A percentile compares a stretch with the other conserved stretches of the same genome.
Conservation (phyloP, 441 rosid genomes). For the Brassica hybrid region DNA sequence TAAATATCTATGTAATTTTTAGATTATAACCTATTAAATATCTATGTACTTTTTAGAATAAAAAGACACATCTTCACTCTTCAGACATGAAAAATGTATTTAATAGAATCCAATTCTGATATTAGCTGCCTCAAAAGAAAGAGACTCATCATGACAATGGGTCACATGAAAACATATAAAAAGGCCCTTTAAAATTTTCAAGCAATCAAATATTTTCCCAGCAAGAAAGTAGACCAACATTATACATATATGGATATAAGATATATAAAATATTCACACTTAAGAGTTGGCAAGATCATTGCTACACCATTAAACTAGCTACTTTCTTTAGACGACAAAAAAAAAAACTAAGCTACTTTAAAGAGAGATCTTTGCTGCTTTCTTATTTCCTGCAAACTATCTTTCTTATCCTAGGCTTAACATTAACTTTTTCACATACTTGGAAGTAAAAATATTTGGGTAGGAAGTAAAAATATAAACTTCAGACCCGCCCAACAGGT, state of each 20-base stretch:
- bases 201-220: conserved; percentile 30
- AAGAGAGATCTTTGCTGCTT: conserved; percentile 29
- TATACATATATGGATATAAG: conserved; percentile 20
- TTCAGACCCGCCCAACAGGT: conserved; percentile 77
- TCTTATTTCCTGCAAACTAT: conserved; percentile 35
- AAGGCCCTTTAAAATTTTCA: background rate
- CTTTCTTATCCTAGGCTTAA: conserved; percentile 30
- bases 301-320: conserved; percentile 35
- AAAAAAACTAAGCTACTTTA: conserved; percentile 30
- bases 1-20: no score
- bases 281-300: conserved; percentile 31
- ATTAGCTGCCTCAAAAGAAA: conserved; percentile 25
- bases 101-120: conserved; percentile 14
- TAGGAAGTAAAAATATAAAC: conserved; percentile 44
- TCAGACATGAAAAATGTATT: no score
- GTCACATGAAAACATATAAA: conserved; percentile 25
- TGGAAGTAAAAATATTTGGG: conserved; percentile 32
- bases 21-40: no score
- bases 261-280: conserved; percentile 40
- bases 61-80: no score
- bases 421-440: conserved; percentile 34
- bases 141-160: conserved; percentile 31
- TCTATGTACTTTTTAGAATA: no score
- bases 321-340: background rate
- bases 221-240: conserved; percentile 21